Percentiles rank a stretch among this genome's conserved stretches.
These are phyloP conservation scores for Metschnikowia gelsemii DNA, from an alignment of 805 yeast species.

Conservation along the genomic window DNA sequence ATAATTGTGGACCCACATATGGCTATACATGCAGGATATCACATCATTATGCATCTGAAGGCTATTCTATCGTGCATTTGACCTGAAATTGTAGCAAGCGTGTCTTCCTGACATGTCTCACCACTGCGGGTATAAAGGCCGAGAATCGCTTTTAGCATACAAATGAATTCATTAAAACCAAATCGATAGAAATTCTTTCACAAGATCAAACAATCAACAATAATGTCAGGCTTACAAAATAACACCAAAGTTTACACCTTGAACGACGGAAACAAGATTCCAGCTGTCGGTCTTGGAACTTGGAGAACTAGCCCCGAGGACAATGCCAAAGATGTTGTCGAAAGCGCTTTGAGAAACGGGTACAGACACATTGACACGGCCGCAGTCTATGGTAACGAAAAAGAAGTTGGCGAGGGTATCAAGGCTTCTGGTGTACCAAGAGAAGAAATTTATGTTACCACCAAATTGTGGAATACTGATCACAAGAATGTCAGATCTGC, in stretches of 20 bases:
- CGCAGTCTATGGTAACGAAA: slow-evolving; percentile 18
- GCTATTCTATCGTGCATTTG: not conserved
- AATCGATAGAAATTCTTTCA: not conserved
- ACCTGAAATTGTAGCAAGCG: slow-evolving; percentile 3
- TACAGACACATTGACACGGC: slow-evolving; percentile 23
- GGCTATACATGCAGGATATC: slow-evolving; percentile 2
- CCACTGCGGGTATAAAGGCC: not conserved
- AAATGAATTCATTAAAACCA: no score
- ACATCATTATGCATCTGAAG: slow-evolving; percentile 2
- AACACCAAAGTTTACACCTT: slow-evolving; percentile 13
- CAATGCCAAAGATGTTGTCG: slow-evolving; percentile 53
- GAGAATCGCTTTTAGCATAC: no score
- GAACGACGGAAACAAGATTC: slow-evolving; percentile 18
- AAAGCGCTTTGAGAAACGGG: slow-evolving; percentile 50
- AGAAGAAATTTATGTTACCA: slow-evolving; percentile 64
- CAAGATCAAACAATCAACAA: not conserved
- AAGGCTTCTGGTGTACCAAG: slow-evolving; percentile 40
- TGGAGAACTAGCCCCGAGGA: slow-evolving; percentile 59
- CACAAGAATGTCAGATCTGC: slow-evolving; percentile 56
- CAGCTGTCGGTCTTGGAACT: slow-evolving; percentile 37
- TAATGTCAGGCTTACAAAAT: slow-evolving; percentile 15
- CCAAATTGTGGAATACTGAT: slow-evolving; percentile 65
- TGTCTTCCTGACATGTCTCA: no score
- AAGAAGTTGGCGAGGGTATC: slow-evolving; percentile 19
- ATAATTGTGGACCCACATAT: no score